Evolutionary conservation across 176 grass and related monocot species (phyloP), one percentile per base, ranked within the genome.

Genomic region (Zizania latifolia): DNA sequence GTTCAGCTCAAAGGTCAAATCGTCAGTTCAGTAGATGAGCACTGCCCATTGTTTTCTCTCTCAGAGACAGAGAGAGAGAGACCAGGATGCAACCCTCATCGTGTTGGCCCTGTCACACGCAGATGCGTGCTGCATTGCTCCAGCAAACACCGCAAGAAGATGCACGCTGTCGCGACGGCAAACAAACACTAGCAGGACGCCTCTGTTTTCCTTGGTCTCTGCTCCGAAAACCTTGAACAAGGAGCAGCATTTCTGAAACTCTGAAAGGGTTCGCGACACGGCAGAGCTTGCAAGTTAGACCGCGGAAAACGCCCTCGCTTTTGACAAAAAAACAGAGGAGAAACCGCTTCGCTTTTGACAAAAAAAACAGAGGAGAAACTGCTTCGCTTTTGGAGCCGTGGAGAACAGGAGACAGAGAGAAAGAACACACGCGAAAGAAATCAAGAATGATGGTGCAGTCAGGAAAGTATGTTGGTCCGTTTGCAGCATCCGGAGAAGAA

Each of bases 311-410:
- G n/a, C n/a, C n/a, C n/a, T n/a, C n/a, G 5, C 13, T 39, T 38
- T 73, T n/a, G n/a, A n/a, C n/a, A n/a, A n/a, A n/a, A n/a, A n/a
- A n/a, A n/a, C n/a, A n/a, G n/a, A n/a, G n/a, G n/a, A n/a, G n/a
- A n/a, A n/a, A n/a, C n/a, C n/a, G n/a, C n/a, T n/a, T n/a, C n/a
- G n/a, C n/a, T n/a, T n/a, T n/a, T 38, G 31, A 19, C 33, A 14
- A 33, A 30, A 74, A n/a, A n/a, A n/a, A n/a, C 38, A 26, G 10
- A 0, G 3, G 19, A 21, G 30, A 51, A 61, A 50, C 15, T 23
- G 55, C 68, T 71, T 74, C 39, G 1, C 70, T 68, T 68, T 80
- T 75, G 72, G 60, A 79, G 66, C 31, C 32, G 10, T 14, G 46
- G 11, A 50, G n/a, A n/a, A 46, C 6, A 23, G 58, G 24, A 39